A percentile compares a stretch with the other conserved stretches of the same genome.
Evolutionary conservation across 2,329 filamentous ascomycete species (phyloP).

Genomic region (Xylaria hypoxylon): DNA sequence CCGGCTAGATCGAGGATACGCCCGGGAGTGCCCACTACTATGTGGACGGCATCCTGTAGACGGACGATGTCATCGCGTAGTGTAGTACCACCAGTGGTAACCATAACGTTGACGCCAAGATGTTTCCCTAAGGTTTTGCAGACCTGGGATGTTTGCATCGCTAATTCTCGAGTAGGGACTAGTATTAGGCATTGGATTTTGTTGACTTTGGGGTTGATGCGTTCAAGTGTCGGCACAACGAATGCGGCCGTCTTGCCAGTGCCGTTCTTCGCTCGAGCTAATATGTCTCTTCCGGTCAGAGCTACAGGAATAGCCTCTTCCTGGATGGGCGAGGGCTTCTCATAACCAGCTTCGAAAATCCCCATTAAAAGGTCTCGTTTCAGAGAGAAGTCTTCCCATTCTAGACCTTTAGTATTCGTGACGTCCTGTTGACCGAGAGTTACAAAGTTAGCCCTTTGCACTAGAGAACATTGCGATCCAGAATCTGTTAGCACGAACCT

Average conservation of each 20-base stretch:
- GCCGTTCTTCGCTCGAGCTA: slow-evolving; percentile 97
- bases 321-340: slow-evolving; percentile 98
- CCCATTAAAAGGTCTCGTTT: slow-evolving; percentile 98
- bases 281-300: slow-evolving; percentile 91
- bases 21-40: slow-evolving; percentile 96
- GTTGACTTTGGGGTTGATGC: slow-evolving; percentile 94
- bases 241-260: slow-evolving; percentile 99
- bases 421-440: slow-evolving; percentile 76
- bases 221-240: slow-evolving; percentile 93
- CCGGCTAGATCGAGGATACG: slow-evolving; percentile 95
- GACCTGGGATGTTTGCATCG: slow-evolving; percentile 97
- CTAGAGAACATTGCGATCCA: background rate
- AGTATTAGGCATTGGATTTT: slow-evolving; percentile 98
- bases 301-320: slow-evolving; percentile 99
- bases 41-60: slow-evolving; percentile 92
- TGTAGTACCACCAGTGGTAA: slow-evolving; percentile 95
- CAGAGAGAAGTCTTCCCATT: slow-evolving; percentile 97
- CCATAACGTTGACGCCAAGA: slow-evolving; percentile 98
- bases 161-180: slow-evolving; percentile 95
- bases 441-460: slow-evolving; percentile 26
- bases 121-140: slow-evolving; percentile 99
- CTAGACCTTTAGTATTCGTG: slow-evolving; percentile 95
- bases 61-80: slow-evolving; percentile 97
- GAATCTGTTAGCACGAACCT: slow-evolving; percentile 62
- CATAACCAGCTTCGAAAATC: slow-evolving; percentile 98